phyloP scores from a whole-genome alignment of 768 basidiomycete genomes.

The Naganishia kalamii region DNA sequence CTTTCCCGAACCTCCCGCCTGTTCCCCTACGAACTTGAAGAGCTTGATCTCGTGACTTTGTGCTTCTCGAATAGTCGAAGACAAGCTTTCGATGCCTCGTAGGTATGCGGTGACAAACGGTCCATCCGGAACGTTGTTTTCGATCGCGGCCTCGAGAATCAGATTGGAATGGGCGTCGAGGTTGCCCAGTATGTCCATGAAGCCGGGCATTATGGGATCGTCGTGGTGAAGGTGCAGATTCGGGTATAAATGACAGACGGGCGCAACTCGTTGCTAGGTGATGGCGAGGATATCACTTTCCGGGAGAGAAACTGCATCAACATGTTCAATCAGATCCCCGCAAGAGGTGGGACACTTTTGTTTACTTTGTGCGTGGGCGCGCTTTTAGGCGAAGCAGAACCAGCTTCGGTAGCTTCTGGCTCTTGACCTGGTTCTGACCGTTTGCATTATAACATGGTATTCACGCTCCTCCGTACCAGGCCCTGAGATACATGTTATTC shows the following conservation, averaged over 20 bases:
- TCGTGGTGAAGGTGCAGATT: too few species aligned
- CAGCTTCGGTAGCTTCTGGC: too few species aligned
- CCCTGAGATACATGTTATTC: too few species aligned
- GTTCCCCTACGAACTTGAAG: conserved; percentile 42
- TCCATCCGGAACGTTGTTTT: conserved; percentile 14
- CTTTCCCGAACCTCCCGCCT: conserved; percentile 30
- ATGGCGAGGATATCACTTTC: too few species aligned
- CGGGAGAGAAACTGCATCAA: not conserved
- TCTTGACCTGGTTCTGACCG: too few species aligned
- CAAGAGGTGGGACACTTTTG: too few species aligned
- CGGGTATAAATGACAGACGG: too few species aligned
- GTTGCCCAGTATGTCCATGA: conserved; percentile 14
- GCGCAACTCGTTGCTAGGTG: too few species aligned
- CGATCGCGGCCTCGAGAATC: conserved; percentile 8
- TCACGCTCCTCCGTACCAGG: too few species aligned
- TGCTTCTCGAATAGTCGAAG: conserved; percentile 40
- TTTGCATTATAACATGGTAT: too few species aligned
- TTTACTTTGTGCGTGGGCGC: not conserved
- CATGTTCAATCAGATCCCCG: not conserved
- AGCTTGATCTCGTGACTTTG: conserved; percentile 34
- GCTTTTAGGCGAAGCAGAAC: too few species aligned
- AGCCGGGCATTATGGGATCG: not conserved
- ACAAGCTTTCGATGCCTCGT: conserved; percentile 13
- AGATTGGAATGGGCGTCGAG: conserved; percentile 21
- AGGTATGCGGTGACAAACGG: conserved; percentile 20